Conservation (phyloP, 108 stramenopile genomes). For the Cyclotella choctawhatcheeana region DNA sequence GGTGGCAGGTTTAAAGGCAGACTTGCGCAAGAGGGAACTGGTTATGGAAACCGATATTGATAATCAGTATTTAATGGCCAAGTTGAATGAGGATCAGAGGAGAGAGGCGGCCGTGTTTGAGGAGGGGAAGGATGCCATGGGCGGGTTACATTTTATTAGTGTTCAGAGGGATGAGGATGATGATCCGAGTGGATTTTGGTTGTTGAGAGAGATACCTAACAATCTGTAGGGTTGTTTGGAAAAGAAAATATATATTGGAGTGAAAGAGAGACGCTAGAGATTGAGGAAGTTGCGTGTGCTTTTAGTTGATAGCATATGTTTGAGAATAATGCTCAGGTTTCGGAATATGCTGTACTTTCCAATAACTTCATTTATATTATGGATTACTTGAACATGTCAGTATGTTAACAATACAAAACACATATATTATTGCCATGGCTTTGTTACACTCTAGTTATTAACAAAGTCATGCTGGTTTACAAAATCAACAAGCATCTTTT, state of each 20-base stretch:
- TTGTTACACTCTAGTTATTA: conserved; percentile 20
- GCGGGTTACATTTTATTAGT: conserved; percentile 92
- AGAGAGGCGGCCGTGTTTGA: conserved; percentile 91
- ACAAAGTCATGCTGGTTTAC: too few species aligned
- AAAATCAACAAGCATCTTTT: not conserved
- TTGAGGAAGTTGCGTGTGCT: too few species aligned
- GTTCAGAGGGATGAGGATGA: conserved; percentile 92
- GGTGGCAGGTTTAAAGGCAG: conserved; percentile 80
- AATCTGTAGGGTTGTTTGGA: conserved; percentile 32
- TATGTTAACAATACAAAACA: not conserved
- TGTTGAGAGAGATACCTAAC: conserved; percentile 82
- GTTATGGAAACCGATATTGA: conserved; percentile 96
- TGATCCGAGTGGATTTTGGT: conserved; percentile 96
- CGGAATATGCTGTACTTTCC: too few species aligned
- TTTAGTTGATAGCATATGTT: too few species aligned
- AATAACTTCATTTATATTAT: too few species aligned
- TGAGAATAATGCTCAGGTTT: too few species aligned
- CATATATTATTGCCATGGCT: not conserved
- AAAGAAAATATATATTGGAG: too few species aligned
- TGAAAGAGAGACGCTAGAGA: not conserved
- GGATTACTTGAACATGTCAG: not conserved
- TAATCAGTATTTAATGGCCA: conserved; percentile 92
- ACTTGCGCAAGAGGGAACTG: conserved; percentile 85
- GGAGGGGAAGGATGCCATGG: conserved; percentile 87
- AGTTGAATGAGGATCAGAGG: conserved; percentile 83